Conservation (phyloP, 1,139 yeast genomes). For the Arxiozyma telluris region DNA sequence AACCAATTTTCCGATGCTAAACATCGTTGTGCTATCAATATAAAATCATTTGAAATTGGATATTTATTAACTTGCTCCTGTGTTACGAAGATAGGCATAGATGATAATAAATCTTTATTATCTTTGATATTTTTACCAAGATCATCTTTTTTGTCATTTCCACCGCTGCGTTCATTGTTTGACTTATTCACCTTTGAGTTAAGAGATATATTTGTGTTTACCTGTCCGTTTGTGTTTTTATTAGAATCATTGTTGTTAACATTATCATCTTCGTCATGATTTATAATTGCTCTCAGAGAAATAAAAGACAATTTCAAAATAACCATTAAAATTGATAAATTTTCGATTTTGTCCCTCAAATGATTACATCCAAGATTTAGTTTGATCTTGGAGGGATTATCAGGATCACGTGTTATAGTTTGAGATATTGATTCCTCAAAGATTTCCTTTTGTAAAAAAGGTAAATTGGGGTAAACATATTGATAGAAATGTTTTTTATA, state of each 20-base stretch:
- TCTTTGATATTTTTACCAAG: background rate
- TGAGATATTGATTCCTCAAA: conserved; percentile 24
- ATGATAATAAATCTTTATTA: background rate
- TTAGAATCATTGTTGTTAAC: conserved; percentile 10
- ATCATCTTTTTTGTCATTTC: background rate
- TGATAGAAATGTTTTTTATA: conserved; percentile 25
- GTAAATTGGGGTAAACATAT: conserved; percentile 22
- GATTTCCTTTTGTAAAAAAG: conserved; percentile 21
- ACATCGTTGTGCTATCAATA: conserved; percentile 23
- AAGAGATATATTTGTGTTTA: background rate
- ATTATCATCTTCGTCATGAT: background rate
- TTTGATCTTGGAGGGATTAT: conserved; percentile 17
- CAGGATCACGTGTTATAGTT: conserved; percentile 16
- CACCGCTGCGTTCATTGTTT: conserved; percentile 2
- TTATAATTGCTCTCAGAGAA: conserved; percentile 16
- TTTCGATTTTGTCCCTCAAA: conserved; percentile 26
- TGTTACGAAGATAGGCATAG: conserved; percentile 7
- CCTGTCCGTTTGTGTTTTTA: background rate
- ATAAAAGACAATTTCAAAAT: conserved; percentile 24
- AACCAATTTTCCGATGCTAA: conserved; percentile 26
- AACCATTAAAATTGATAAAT: conserved; percentile 21
- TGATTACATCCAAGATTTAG: conserved; percentile 21
- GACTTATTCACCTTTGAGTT: background rate
- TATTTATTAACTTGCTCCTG: conserved; percentile 16
- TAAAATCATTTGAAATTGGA: conserved; percentile 24